Evolutionary conservation across 306 rosid genomes (phyloP), one percentile per base, ranked within the genome.

Genomic region (Quercus wislizeni): DNA sequence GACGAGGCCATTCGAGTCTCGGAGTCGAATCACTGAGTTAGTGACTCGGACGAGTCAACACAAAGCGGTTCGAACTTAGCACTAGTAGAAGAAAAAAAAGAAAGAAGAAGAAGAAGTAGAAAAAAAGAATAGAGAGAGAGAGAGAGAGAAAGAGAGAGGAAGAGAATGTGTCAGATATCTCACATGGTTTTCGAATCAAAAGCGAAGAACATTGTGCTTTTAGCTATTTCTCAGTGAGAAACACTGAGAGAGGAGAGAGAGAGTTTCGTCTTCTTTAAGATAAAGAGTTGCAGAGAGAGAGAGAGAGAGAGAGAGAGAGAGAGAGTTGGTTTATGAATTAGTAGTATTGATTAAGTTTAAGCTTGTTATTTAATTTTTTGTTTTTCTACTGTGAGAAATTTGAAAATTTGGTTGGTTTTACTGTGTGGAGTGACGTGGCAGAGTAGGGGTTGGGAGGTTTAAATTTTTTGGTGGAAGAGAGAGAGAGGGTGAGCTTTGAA

Each of bases 191-290:
- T 77, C 41, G 68, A 82, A 76, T 77, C 86, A 84, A 93, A 87
- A 89, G 92, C 81, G 74, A 84, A 79, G 75, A 76, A 59, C 90
- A 85, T 79, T 52, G 83, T 81, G 83, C 80, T 65, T 71, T 71
- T 75, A 62, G 86, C 77, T 71, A 74, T 19, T 52, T 64, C 79
- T 83, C 78, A 75, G 43, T 61, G 30, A 33, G 62, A 41, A 64
- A 61, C 80, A 55, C 77, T 41, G 82, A 63, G 74, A 19, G 75
- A 83, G 78, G 78, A 74, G 65, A 63, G 79, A 69, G 83, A 79
- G 67, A 79, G 95, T 91, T 94, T 79, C 94, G 98, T 93, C 93
- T 89, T 90, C 87, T 91, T 90, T 78, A 90, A 88, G 93, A 78
- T 88, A 91, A 78, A 76, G 89, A 86, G 81, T 85, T 88, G 92